Percentiles rank a stretch among this genome's conserved stretches.
phyloP scores from a whole-genome alignment of 2,329 filamentous ascomycete genomes.

The Hypoxylon sp. region DNA sequence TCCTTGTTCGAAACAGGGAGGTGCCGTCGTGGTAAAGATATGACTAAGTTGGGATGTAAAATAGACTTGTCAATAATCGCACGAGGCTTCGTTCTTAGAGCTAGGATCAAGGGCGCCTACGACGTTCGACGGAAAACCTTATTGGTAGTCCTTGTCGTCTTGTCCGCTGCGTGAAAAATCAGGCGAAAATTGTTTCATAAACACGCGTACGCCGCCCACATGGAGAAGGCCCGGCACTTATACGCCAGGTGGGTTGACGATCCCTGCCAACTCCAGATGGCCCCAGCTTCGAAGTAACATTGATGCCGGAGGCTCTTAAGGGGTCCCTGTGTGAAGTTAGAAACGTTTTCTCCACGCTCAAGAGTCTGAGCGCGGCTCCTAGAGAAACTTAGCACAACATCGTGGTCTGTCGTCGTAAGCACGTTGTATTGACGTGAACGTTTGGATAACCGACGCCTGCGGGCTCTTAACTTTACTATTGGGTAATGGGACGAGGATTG shows the following conservation, averaged over 20 bases:
- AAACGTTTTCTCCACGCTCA: constrained; percentile 24
- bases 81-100: constrained; percentile 1
- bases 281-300: constrained; percentile 23
- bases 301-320: constrained; percentile 39
- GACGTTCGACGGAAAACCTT: not conserved
- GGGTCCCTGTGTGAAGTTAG: constrained; percentile 19
- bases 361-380: constrained; percentile 32
- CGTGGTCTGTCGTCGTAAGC: constrained; percentile 28
- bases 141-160: constrained; percentile 2
- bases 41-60: not conserved
- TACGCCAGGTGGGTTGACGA: constrained; percentile 19
- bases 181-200: constrained; percentile 35
- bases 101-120: not conserved
- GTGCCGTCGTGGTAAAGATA: constrained; percentile 1
- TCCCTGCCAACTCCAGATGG: constrained; percentile 29
- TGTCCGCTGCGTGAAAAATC: constrained; percentile 10
- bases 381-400: constrained; percentile 5
- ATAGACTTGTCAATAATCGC: not conserved
- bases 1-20: constrained; percentile 2
- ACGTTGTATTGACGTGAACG: constrained; percentile 12
- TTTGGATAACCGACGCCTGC: not conserved
- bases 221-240: constrained; percentile 4
- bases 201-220: constrained; percentile 23
- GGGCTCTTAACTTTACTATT: constrained; percentile 4
- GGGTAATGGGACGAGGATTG: not conserved